Evolutionary conservation across 345 rosid genomes (phyloP).

Genomic region (Salix viminalis): DNA sequence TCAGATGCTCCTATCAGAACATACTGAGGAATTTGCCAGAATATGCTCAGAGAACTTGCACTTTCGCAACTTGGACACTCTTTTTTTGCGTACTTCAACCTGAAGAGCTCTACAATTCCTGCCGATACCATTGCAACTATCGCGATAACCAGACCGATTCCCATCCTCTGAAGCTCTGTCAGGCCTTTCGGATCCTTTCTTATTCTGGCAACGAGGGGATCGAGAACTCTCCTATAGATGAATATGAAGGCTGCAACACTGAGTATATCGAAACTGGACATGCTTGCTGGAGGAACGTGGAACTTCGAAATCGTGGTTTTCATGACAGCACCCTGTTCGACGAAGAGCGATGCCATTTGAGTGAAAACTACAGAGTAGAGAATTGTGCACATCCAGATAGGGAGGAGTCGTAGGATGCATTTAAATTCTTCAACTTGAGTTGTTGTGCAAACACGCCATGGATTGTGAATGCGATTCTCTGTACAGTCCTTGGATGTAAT

Average conservation of each 20-base stretch:
- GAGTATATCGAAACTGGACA: slow-evolving; percentile 28
- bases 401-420: slow-evolving; percentile 26
- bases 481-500: not conserved
- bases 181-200: slow-evolving; percentile 15
- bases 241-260: slow-evolving; percentile 24
- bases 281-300: slow-evolving; percentile 28
- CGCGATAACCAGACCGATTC: slow-evolving; percentile 26
- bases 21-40: slow-evolving; percentile 32
- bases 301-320: slow-evolving; percentile 17
- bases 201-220: slow-evolving; percentile 13
- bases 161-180: slow-evolving; percentile 33
- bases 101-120: slow-evolving; percentile 23
- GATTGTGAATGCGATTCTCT: not conserved
- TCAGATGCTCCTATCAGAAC: slow-evolving; percentile 32
- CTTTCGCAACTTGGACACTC: slow-evolving; percentile 2
- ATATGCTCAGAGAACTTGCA: slow-evolving; percentile 26
- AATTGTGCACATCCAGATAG: slow-evolving; percentile 33
- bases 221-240: slow-evolving; percentile 17
- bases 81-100: slow-evolving; percentile 13
- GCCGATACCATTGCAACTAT: slow-evolving; percentile 23
- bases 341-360: slow-evolving; percentile 32
- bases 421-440: slow-evolving; percentile 32
- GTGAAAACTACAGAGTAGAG: slow-evolving; percentile 30
- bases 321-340: slow-evolving; percentile 33
- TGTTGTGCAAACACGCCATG: slow-evolving; percentile 22